Evolutionary conservation across 2,329 filamentous ascomycete genomes (phyloP).

Genomic region (Fusarium agapanthi): DNA sequence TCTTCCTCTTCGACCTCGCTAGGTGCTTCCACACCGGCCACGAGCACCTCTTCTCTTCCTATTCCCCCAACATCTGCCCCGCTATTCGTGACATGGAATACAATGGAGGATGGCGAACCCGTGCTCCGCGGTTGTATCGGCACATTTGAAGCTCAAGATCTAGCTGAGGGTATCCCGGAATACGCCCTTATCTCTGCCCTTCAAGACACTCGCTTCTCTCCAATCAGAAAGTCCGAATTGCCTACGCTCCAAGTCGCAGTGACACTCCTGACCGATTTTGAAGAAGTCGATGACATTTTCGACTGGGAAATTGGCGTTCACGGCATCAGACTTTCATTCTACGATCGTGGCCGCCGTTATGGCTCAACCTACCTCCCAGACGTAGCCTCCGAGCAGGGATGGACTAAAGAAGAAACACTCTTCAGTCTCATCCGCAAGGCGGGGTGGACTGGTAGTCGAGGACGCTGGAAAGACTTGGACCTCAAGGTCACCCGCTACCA

Average conservation of each 20-base stretch:
- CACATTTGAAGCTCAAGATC: conserved; percentile 82
- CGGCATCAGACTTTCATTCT: conserved; percentile 87
- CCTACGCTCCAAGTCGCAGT: conserved; percentile 71
- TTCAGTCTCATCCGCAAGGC: conserved; percentile 93
- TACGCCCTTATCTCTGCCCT: conserved; percentile 85
- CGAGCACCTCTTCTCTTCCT: conserved; percentile 54
- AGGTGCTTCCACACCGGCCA: conserved; percentile 56
- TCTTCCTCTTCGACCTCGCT: conserved; percentile 53
- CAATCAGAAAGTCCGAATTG: conserved; percentile 63
- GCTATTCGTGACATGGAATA: conserved; percentile 96
- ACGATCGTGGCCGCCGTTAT: conserved; percentile 75
- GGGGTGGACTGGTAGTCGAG: conserved; percentile 85
- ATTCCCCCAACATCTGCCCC: conserved; percentile 64
- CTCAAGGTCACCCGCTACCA: conserved; percentile 86
- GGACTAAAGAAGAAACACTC: conserved; percentile 92
- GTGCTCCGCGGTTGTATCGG: conserved; percentile 93
- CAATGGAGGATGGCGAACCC: conserved; percentile 57
- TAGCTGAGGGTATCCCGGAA: conserved; percentile 75
- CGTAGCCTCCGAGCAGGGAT: conserved; percentile 90
- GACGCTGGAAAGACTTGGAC: conserved; percentile 81
- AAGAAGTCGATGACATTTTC: conserved; percentile 74
- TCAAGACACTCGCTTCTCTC: conserved; percentile 69
- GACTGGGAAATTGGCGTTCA: conserved; percentile 91
- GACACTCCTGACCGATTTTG: conserved; percentile 87
- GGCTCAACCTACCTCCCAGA: conserved; percentile 93